Conservation (phyloP, 768 basidiomycete genomes). For the Leccinum disarticulatum region DNA sequence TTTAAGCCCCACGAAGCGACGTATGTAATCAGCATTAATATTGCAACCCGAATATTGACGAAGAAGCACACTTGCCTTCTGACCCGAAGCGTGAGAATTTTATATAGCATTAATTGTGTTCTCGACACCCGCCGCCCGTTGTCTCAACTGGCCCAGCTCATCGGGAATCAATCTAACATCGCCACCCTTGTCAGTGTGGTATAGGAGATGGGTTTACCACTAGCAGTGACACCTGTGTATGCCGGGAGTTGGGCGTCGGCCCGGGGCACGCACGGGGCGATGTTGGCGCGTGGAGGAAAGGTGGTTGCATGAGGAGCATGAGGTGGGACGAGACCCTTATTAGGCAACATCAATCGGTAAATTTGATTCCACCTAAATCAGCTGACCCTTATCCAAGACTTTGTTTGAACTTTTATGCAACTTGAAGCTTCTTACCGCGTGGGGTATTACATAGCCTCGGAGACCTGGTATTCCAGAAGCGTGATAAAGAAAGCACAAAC, state of each 20-base stretch:
- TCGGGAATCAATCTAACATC: neutral
- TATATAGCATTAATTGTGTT: no score
- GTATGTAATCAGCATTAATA: neutral
- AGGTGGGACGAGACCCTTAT: neutral
- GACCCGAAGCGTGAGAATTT: no score
- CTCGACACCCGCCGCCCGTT: no score
- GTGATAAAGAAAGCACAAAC: no score
- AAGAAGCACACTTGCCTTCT: no score
- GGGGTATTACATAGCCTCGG: no score
- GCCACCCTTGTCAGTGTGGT: neutral
- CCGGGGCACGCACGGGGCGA: neutral
- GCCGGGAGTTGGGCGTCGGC: neutral
- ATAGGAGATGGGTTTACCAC: neutral
- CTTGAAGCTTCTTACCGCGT: neutral
- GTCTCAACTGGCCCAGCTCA: neutral
- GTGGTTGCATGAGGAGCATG: neutral
- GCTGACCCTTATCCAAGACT: neutral
- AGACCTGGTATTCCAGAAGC: neutral
- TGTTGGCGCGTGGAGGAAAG: neutral
- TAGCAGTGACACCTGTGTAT: neutral
- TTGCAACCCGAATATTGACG: no score
- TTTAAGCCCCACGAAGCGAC: slow-evolving; percentile 12
- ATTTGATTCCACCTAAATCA: neutral
- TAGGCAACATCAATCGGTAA: neutral
- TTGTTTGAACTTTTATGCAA: neutral